Evolutionary conservation across 2,329 filamentous ascomycete genomes (phyloP).

Genomic region (Escovopsis sp.): DNA sequence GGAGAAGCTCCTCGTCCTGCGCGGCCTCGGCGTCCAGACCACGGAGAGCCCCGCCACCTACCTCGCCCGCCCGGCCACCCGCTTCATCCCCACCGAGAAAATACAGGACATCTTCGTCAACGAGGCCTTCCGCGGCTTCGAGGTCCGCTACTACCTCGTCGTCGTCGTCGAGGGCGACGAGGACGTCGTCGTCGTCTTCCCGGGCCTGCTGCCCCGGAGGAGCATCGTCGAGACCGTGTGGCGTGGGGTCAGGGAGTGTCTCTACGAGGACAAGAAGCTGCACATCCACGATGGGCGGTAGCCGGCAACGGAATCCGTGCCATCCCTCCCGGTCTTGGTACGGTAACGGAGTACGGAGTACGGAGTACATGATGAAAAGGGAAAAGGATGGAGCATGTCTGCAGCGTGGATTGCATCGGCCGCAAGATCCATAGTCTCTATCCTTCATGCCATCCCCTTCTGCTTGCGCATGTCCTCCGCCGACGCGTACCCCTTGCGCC

Average conservation of each 20-base stretch:
- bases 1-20: slow-evolving; percentile 78
- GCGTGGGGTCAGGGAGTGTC: slow-evolving; percentile 67
- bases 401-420: too few relatives aligned
- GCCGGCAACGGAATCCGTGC: too few relatives aligned
- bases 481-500: slow-evolving; percentile 39
- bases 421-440: too few relatives aligned
- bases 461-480: slow-evolving; percentile 31
- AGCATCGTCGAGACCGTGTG: slow-evolving; percentile 75
- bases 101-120: slow-evolving; percentile 91
- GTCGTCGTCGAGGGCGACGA: slow-evolving; percentile 83
- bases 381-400: too few relatives aligned
- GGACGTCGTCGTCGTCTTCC: slow-evolving; percentile 90
- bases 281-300: slow-evolving; percentile 4
- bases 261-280: slow-evolving; percentile 43
- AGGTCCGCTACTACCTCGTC: slow-evolving; percentile 76
- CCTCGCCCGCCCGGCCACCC: slow-evolving; percentile 32
- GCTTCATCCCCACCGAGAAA: slow-evolving; percentile 73
- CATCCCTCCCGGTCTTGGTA: too few relatives aligned
- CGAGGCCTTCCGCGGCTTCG: slow-evolving; percentile 86
- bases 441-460: slow-evolving; percentile 6
- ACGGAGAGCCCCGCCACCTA: slow-evolving; percentile 48
- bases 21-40: slow-evolving; percentile 83
- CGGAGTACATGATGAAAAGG: too few relatives aligned
- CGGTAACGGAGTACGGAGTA: too few relatives aligned
- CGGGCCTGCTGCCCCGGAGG: slow-evolving; percentile 57